Percentiles rank a stretch among this genome's conserved stretches.
phyloP scores from a whole-genome alignment of 2,329 filamentous ascomycete genomes.

The Sporothrix phasma region DNA sequence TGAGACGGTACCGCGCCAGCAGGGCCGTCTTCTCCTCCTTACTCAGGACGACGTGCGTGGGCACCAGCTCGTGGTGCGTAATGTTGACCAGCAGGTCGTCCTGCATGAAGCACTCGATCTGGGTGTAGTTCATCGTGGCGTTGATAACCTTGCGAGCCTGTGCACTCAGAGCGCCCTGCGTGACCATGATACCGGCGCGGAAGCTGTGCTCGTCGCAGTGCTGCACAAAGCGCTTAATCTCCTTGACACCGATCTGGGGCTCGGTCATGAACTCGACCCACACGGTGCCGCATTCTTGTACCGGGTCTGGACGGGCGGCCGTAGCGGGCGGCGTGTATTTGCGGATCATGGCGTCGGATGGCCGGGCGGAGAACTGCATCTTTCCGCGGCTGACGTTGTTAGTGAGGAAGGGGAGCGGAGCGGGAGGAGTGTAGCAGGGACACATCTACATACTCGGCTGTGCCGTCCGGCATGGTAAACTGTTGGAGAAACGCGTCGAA shows the following conservation, averaged over 20 bases:
- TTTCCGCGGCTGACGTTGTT: conserved; percentile 56
- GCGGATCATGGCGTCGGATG: conserved; percentile 71
- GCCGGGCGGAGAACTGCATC: conserved; percentile 81
- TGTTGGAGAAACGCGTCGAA: conserved; percentile 69
- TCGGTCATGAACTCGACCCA: conserved; percentile 86
- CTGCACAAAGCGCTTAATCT: conserved; percentile 82
- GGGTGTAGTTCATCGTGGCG: conserved; percentile 62
- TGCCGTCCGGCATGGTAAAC: conserved; percentile 63
- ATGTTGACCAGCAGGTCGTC: conserved; percentile 96
- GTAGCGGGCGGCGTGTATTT: conserved; percentile 71
- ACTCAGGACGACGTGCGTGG: conserved; percentile 83
- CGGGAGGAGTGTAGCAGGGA: too few relatives aligned
- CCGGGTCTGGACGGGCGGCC: conserved; percentile 57
- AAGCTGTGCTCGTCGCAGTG: conserved; percentile 70
- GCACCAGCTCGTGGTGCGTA: conserved; percentile 92
- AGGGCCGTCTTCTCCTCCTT: conserved; percentile 80
- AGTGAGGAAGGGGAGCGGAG: not conserved
- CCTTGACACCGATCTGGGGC: conserved; percentile 73
- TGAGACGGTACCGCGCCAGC: conserved; percentile 82
- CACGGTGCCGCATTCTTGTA: conserved; percentile 71
- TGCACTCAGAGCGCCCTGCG: conserved; percentile 69
- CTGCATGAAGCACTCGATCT: conserved; percentile 92
- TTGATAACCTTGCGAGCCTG: conserved; percentile 81
- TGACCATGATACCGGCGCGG: conserved; percentile 85
- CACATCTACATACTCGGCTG: conserved; percentile 50